Evolutionary conservation across 768 basidiomycete genomes (phyloP).

Genomic region (Mycena indigotica): DNA sequence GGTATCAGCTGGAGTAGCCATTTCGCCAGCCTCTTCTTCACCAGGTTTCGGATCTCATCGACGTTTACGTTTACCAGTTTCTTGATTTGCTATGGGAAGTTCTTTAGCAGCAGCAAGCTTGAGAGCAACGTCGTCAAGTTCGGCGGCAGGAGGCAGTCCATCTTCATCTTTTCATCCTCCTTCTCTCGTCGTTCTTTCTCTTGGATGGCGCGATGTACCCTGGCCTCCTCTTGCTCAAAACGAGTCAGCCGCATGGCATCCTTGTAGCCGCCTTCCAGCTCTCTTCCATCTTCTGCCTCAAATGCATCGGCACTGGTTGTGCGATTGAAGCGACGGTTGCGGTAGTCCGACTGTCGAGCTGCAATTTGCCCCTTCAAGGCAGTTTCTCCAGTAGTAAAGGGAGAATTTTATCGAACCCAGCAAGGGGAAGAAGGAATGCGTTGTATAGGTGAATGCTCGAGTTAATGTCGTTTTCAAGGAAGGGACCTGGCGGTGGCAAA

Average conservation of each 20-base stretch:
- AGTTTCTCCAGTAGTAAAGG: slow-evolving; percentile 89
- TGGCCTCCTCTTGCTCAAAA: slow-evolving; percentile 90
- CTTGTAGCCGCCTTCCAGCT: slow-evolving; percentile 87
- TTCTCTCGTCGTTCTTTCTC: slow-evolving; percentile 82
- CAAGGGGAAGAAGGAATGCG: slow-evolving; percentile 75
- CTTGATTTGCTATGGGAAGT: slow-evolving; percentile 35
- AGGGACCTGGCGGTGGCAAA: not conserved
- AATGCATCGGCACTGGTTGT: slow-evolving; percentile 83
- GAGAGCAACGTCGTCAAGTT: slow-evolving; percentile 71
- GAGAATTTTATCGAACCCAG: too few species aligned
- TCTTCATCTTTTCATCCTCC: slow-evolving; percentile 73
- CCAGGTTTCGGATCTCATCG: slow-evolving; percentile 79
- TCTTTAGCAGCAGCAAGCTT: slow-evolving; percentile 63
- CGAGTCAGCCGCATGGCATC: slow-evolving; percentile 92
- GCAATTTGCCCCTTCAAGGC: slow-evolving; percentile 93
- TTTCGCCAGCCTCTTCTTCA: slow-evolving; percentile 71
- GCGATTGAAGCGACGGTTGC: slow-evolving; percentile 86
- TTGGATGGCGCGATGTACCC: slow-evolving; percentile 82
- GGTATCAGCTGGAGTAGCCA: slow-evolving; percentile 69
- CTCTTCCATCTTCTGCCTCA: slow-evolving; percentile 65
- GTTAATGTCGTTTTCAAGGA: not conserved
- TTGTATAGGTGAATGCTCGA: slow-evolving; percentile 54
- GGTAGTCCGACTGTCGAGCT: slow-evolving; percentile 91
- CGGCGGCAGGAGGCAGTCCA: slow-evolving; percentile 82
- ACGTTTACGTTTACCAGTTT: slow-evolving; percentile 70